Percentiles rank a stretch among this genome's conserved stretches.
Conservation (phyloP, 129 eudicot genomes). For the Flaveria sonorensis region DNA sequence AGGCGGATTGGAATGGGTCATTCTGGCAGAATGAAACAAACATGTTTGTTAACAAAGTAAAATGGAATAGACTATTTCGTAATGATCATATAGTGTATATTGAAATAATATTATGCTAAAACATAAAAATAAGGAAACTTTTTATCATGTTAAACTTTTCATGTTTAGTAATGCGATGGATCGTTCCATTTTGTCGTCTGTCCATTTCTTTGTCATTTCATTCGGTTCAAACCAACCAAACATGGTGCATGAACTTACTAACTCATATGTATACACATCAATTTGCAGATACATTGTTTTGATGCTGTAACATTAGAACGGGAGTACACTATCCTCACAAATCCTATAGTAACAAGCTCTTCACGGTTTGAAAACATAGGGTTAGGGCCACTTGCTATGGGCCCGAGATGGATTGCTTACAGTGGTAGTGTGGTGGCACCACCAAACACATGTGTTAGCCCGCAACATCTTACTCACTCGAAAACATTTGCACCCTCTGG, state of each 20-base stretch:
- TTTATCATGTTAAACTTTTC: too few relatives aligned
- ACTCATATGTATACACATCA: conserved; percentile 15
- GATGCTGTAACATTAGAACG: conserved; percentile 73
- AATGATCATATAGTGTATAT: background rate
- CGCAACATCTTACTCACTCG: conserved; percentile 67
- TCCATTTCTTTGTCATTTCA: background rate
- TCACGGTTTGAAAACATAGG: conserved; percentile 62
- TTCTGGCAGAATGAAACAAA: background rate
- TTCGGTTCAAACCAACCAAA: background rate
- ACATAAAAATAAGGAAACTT: background rate
- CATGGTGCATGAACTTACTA: background rate
- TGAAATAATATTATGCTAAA: background rate
- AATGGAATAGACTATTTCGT: background rate
- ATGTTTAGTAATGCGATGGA: background rate
- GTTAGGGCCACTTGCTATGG: conserved; percentile 87
- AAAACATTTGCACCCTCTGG: conserved; percentile 51
- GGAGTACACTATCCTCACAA: conserved; percentile 74
- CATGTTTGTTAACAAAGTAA: too few relatives aligned
- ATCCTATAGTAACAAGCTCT: conserved; percentile 54
- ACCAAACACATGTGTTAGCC: conserved; percentile 67
- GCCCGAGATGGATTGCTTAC: conserved; percentile 95
- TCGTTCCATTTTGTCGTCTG: background rate
- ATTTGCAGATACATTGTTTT: conserved; percentile 71
- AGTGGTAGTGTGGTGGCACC: conserved; percentile 66
- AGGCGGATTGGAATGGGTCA: background rate